A percentile compares a stretch with the other conserved stretches of the same genome.
Conservation (phyloP, 306 rosid species). For the Pyrus pyrifolia region DNA sequence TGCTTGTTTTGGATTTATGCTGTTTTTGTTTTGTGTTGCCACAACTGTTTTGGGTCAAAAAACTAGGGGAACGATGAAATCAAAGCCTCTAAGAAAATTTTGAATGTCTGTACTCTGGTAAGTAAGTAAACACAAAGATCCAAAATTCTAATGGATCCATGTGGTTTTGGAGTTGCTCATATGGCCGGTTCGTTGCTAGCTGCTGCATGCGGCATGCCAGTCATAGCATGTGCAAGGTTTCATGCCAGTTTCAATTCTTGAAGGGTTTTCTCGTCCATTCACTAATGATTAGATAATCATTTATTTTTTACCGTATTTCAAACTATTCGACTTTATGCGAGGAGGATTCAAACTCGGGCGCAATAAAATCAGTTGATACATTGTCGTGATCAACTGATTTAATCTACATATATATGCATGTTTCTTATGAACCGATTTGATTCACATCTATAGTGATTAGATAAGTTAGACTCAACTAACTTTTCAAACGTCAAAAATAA, state of each 20-base stretch:
- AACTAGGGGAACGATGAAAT: constrained; percentile 30
- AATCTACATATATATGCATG: no score
- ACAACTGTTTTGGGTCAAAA: constrained; percentile 16
- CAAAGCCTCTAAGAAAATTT: constrained; percentile 20
- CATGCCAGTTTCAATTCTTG: not conserved
- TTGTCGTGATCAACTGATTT: not conserved
- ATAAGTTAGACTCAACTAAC: not conserved
- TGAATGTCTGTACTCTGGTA: constrained; percentile 14
- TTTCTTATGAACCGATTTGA: fast-evolving
- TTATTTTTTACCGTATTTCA: no score
- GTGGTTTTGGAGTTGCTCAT: not conserved
- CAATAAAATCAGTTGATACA: no score
- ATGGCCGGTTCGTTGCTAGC: not conserved
- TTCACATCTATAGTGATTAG: no score
- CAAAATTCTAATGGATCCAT: not conserved
- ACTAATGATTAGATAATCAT: not conserved
- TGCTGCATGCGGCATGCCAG: not conserved
- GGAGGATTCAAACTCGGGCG: not conserved
- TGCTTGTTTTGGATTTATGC: constrained; percentile 27
- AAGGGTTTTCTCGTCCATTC: not conserved
- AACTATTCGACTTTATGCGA: not conserved
- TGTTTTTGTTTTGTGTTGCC: constrained; percentile 29
- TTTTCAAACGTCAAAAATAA: not conserved
- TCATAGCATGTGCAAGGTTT: not conserved
- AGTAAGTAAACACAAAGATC: constrained; percentile 22